phyloP scores from a whole-genome alignment of 257 asterid genomes.

The Gentiana straminea region DNA sequence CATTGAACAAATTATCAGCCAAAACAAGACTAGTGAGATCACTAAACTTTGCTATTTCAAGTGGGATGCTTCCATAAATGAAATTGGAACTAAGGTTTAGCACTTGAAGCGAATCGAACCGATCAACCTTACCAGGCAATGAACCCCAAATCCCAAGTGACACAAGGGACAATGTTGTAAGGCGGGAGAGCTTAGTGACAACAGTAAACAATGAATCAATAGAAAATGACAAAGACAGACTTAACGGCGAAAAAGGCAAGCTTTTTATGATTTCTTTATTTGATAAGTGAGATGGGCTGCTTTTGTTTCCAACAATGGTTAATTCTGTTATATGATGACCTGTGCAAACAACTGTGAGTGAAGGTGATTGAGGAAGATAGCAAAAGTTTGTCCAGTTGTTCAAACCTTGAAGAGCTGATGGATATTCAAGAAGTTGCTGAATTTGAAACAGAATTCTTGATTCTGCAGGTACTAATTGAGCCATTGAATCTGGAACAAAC shows the following conservation, averaged over 20 bases:
- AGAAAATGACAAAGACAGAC: slow-evolving; percentile 53
- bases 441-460: slow-evolving; percentile 52
- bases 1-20: slow-evolving; percentile 58
- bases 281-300: slow-evolving; percentile 30
- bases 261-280: slow-evolving; percentile 19
- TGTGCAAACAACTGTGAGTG: slow-evolving; percentile 55
- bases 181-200: slow-evolving; percentile 54
- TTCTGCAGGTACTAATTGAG: slow-evolving; percentile 51
- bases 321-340: slow-evolving; percentile 59
- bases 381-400: slow-evolving; percentile 86
- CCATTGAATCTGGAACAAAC: slow-evolving; percentile 22
- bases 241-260: slow-evolving; percentile 23
- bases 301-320: slow-evolving; percentile 66
- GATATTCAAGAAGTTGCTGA: slow-evolving; percentile 65
- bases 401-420: slow-evolving; percentile 62
- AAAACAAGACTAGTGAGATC: slow-evolving; percentile 45
- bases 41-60: slow-evolving; percentile 39
- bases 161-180: slow-evolving; percentile 57
- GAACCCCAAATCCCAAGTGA: slow-evolving; percentile 81
- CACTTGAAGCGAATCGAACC: slow-evolving; percentile 55
- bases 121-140: slow-evolving; percentile 54
- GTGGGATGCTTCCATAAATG: slow-evolving; percentile 56
- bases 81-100: slow-evolving; percentile 63
- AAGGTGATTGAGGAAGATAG: slow-evolving; percentile 39
- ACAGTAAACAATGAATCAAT: slow-evolving; percentile 81